Base-by-base conservation (phyloP, 2,329 filamentous ascomycete genomes). In the Aspergillus sojae region DNA sequence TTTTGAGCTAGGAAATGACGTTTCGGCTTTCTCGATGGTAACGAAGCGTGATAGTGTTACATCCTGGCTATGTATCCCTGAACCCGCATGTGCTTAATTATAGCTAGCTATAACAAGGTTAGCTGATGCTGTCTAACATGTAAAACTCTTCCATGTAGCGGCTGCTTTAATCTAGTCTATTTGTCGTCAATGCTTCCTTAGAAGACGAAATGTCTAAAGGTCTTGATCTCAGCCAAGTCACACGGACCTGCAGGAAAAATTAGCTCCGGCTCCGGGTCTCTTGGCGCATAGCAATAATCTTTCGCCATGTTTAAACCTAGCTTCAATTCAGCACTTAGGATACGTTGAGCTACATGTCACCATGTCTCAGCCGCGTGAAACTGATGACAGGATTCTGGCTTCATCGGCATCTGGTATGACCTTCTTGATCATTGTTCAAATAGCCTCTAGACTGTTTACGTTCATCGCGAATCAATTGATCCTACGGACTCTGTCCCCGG, bases 391-490 rank as follows among this genome's bases (percentile, higher is more conserved):
- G 30, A 64, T 72, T 54, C 61, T 74, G 58, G 67, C 68, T 30
- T 74, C 74, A 14, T 72, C 77, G 52, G 85, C 92, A 58, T 87
- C 88, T 64, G 93, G 92, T 61, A 93, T 93, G 59, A 91, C 91
- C 16, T 89, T 95, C 73, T 87, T 99, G 69, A 96, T 99, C 74
- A 81, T 92, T 58, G 88, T 97, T 52, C 95, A 98, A 79, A 84
- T 99, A 67, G 85, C 85, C 52, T 97, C 94, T n/a, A 90, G 94
- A 64, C 89, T 90, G 60, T 82, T 96, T 67, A 98, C 94, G 28
- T 99, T 99, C 79, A 79, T 90, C 69, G 91, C 95, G 74, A 99
- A 98, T 80, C 94, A 99, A 78, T 77, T 96, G 43, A 86, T 99
- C 34, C 85, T 99, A 9, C 92, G 94, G 41, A 94, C 91, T 75